These are phyloP conservation scores for Raffaelea albimanens DNA, from an alignment of 2,329 filamentous ascomycete genomes.

Conservation along the genomic window DNA sequence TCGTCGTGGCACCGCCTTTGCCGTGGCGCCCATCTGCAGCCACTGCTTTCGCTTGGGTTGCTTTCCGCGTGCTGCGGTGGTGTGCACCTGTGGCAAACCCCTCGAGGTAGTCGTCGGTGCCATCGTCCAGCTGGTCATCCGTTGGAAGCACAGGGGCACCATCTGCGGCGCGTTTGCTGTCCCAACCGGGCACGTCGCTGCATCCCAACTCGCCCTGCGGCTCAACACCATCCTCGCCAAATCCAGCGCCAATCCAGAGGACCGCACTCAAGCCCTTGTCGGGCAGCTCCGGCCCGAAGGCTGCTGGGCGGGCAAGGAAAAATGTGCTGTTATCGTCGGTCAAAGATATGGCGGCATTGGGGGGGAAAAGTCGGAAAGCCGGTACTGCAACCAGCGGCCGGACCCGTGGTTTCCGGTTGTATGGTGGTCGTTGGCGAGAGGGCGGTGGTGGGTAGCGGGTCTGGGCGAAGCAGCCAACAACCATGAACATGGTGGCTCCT, in stretches of 20 bases:
- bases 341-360: conserved; percentile 89
- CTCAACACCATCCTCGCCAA: conserved; percentile 66
- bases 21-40: background rate
- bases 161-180: conserved; percentile 37
- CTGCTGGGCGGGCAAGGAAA: conserved; percentile 85
- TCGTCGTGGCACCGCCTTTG: background rate
- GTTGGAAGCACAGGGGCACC: conserved; percentile 27
- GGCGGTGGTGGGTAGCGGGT: background rate
- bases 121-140: conserved; percentile 49
- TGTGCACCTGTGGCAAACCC: conserved; percentile 26
- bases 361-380: conserved; percentile 75
- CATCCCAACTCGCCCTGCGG: conserved; percentile 84
- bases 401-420: background rate
- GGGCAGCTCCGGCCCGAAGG: conserved; percentile 77
- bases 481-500: background rate
- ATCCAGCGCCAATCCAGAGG: conserved; percentile 88
- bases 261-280: conserved; percentile 72
- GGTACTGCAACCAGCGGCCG: background rate
- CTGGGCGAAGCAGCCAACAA: background rate
- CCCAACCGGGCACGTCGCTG: conserved; percentile 88
- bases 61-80: conserved; percentile 3
- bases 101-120: conserved; percentile 78
- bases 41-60: background rate
- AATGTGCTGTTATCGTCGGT: conserved; percentile 98
- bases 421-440: no score